phyloP scores from a whole-genome alignment of 805 yeast genomes.

The Cyberlindnera petersonii region DNA sequence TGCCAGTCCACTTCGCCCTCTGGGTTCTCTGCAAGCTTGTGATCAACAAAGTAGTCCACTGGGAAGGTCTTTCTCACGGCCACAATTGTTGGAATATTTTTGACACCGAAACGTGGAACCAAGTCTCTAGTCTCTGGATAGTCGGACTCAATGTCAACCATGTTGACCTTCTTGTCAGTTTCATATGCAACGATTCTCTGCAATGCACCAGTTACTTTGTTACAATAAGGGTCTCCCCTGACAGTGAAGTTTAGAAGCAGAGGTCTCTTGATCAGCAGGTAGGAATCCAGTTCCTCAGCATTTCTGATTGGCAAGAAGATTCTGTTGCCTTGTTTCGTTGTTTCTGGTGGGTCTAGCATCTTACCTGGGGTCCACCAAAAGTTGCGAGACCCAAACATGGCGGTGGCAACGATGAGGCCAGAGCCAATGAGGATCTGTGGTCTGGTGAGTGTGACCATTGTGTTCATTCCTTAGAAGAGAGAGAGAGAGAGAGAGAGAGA shows the following conservation, averaged over 20 bases:
- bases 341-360: slow-evolving; percentile 36
- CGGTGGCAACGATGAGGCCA: slow-evolving; percentile 20
- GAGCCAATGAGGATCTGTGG: slow-evolving; percentile 26
- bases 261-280: slow-evolving; percentile 51
- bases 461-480: slow-evolving; percentile 7
- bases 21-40: slow-evolving; percentile 22
- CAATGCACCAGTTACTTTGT: slow-evolving; percentile 58
- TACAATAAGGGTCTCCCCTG: slow-evolving; percentile 58
- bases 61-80: slow-evolving; percentile 65
- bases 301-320: slow-evolving; percentile 52
- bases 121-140: slow-evolving; percentile 53
- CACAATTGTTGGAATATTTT: slow-evolving; percentile 61
- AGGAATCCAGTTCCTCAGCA: slow-evolving; percentile 55
- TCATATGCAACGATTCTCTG: slow-evolving; percentile 47
- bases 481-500: no score
- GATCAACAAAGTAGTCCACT: slow-evolving; percentile 34
- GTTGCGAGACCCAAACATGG: slow-evolving; percentile 21
- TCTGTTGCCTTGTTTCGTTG: slow-evolving; percentile 34
- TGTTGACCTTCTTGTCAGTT: slow-evolving; percentile 48
- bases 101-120: slow-evolving; percentile 51
- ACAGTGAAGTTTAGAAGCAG: slow-evolving; percentile 68
- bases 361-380: slow-evolving; percentile 34
- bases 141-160: slow-evolving; percentile 73
- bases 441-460: slow-evolving; percentile 20
- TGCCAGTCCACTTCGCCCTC: slow-evolving; percentile 41